Evolutionary conservation across 2,329 filamentous ascomycete species (phyloP).

Genomic region (Epichloe sp.): DNA sequence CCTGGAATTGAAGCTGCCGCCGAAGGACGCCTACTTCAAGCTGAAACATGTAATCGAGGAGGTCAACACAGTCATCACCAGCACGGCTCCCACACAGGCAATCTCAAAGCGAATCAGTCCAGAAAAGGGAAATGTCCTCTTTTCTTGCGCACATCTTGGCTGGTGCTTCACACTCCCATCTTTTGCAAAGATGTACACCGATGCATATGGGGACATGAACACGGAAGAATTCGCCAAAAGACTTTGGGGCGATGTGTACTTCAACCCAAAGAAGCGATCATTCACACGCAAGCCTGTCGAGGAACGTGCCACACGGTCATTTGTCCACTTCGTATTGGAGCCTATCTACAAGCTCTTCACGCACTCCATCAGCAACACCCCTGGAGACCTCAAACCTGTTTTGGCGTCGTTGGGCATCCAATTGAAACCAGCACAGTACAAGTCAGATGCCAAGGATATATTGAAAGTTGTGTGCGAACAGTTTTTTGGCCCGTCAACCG

Average conservation of each 20-base stretch:
- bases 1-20: slow-evolving; percentile 83
- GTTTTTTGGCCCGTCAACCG: slow-evolving; percentile 75
- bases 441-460: slow-evolving; percentile 75
- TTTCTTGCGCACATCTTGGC: slow-evolving; percentile 82
- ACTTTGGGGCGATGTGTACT: slow-evolving; percentile 95
- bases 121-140: slow-evolving; percentile 96
- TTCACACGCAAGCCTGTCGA: slow-evolving; percentile 84
- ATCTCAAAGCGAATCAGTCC: slow-evolving; percentile 74
- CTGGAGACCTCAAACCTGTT: slow-evolving; percentile 69
- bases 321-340: slow-evolving; percentile 89
- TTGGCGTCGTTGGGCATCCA: slow-evolving; percentile 67
- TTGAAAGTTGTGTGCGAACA: slow-evolving; percentile 84
- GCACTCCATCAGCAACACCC: slow-evolving; percentile 83
- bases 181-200: slow-evolving; percentile 92
- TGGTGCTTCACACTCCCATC: slow-evolving; percentile 95
- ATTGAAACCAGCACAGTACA: slow-evolving; percentile 87
- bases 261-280: slow-evolving; percentile 77
- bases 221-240: slow-evolving; percentile 69
- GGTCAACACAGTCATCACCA: slow-evolving; percentile 91
- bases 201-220: slow-evolving; percentile 73
- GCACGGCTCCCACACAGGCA: slow-evolving; percentile 67
- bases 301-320: slow-evolving; percentile 67
- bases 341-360: slow-evolving; percentile 97
- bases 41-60: slow-evolving; percentile 97
- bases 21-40: slow-evolving; percentile 96